Conservation (phyloP, 495 filamentous ascomycete species). For the Tuber borchii region DNA sequence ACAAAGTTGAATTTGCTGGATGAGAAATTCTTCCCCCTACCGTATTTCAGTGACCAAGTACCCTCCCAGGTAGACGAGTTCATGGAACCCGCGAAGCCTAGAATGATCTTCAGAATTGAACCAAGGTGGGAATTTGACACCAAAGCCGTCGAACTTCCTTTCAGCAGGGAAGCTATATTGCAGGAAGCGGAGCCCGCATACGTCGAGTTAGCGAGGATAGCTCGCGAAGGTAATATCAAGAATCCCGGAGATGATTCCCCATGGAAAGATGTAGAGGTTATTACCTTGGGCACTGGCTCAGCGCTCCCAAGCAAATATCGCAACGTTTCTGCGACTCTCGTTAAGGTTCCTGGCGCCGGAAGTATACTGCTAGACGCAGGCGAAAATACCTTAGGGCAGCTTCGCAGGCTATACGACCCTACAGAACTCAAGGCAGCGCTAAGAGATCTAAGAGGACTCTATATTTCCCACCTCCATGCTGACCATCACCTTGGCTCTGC, state of each 20-base stretch:
- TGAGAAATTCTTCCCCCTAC: constrained; percentile 57
- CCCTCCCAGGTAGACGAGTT: constrained; percentile 29
- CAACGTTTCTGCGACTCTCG: constrained; percentile 77
- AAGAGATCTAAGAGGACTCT: constrained; percentile 71
- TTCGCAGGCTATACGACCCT: constrained; percentile 63
- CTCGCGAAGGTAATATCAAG: constrained; percentile 45
- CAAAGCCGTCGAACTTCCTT: constrained; percentile 47
- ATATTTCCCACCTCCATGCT: constrained; percentile 92
- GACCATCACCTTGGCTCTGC: constrained; percentile 88
- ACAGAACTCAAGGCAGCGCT: constrained; percentile 62
- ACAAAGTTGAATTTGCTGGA: constrained; percentile 66
- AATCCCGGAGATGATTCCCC: constrained; percentile 52
- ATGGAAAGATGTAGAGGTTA: constrained; percentile 68
- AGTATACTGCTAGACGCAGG: constrained; percentile 85
- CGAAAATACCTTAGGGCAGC: constrained; percentile 87
- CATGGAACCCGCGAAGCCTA: constrained; percentile 31
- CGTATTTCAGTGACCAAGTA: constrained; percentile 29
- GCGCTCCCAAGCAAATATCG: constrained; percentile 83
- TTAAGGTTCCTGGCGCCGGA: constrained; percentile 75
- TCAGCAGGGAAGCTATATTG: constrained; percentile 51
- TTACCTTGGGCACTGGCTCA: constrained; percentile 84
- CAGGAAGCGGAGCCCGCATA: constrained; percentile 42
- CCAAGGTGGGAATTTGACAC: constrained; percentile 55
- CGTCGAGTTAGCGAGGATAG: constrained; percentile 49
- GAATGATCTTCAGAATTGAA: constrained; percentile 57